A percentile compares a stretch with the other conserved stretches of the same genome.
These are phyloP conservation scores for Tillandsia fasciculata DNA, from an alignment of 176 grass and related monocot species.

Conservation along the genomic window DNA sequence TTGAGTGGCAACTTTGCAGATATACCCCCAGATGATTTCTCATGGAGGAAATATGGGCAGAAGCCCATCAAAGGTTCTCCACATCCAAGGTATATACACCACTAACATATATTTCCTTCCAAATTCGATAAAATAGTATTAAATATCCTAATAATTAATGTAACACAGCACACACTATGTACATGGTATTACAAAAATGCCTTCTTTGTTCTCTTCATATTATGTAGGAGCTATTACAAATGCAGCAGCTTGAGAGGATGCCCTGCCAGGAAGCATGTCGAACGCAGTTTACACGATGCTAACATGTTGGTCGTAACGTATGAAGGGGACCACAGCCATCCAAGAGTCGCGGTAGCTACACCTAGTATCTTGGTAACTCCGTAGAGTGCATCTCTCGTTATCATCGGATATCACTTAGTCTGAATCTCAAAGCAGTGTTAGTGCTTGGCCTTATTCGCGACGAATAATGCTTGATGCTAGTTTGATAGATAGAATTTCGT, in stretches of 20 bases:
- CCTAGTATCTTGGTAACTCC: neutral
- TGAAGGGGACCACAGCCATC: conserved; percentile 14
- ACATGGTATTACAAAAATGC: neutral
- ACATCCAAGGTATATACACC: conserved; percentile 5
- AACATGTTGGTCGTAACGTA: conserved; percentile 13
- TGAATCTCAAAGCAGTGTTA: too few species aligned
- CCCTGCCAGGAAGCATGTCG: conserved; percentile 16
- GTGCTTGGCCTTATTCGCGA: too few species aligned
- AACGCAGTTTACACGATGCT: conserved; percentile 1
- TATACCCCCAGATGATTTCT: conserved; percentile 12
- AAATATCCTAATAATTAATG: neutral
- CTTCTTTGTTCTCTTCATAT: neutral
- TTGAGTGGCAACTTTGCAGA: conserved; percentile 1
- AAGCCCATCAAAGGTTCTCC: conserved; percentile 24
- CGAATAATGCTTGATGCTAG: too few species aligned
- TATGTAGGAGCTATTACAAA: conserved; percentile 21
- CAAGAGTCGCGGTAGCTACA: neutral
- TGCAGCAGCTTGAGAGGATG: conserved; percentile 16
- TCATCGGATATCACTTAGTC: too few species aligned
- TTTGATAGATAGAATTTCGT: too few species aligned
- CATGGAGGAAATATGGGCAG: conserved; percentile 21
- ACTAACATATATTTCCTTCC: neutral
- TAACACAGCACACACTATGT: neutral
- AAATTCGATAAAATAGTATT: neutral
- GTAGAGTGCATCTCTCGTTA: neutral